phyloP scores from a whole-genome alignment of 495 filamentous ascomycete species.

The Aspergillus diversus region DNA sequence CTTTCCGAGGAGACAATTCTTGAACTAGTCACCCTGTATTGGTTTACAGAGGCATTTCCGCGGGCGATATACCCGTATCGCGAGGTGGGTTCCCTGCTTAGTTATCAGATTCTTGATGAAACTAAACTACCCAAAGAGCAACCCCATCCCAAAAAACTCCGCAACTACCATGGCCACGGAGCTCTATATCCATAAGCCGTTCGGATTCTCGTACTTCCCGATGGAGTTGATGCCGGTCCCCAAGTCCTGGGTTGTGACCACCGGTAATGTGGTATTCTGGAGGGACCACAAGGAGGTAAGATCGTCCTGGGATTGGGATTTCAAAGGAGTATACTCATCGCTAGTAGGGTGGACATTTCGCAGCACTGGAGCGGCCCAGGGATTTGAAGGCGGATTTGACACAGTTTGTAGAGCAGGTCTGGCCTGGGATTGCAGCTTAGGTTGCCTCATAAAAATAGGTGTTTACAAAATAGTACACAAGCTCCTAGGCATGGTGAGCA shows the following conservation, averaged over 20 bases:
- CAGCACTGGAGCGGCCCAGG: constrained; percentile 23
- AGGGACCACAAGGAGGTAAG: constrained; percentile 23
- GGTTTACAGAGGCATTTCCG: constrained; percentile 64
- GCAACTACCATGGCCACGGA: constrained; percentile 30
- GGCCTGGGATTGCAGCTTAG: constrained; percentile 18
- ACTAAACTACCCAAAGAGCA: constrained; percentile 25
- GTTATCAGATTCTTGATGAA: background rate
- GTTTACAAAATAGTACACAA: no score
- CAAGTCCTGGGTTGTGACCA: constrained; percentile 51
- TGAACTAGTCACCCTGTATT: constrained; percentile 62
- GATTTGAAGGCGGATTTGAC: constrained; percentile 58
- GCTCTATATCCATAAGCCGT: constrained; percentile 54
- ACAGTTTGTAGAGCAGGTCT: constrained; percentile 56
- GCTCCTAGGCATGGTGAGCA: no score
- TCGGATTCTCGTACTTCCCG: constrained; percentile 63
- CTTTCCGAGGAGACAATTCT: constrained; percentile 59
- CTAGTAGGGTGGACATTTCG: constrained; percentile 45
- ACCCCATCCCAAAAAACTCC: constrained; percentile 24
- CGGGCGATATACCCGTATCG: constrained; percentile 62
- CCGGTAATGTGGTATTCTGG: constrained; percentile 53
- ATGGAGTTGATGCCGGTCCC: constrained; percentile 56
- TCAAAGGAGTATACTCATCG: background rate
- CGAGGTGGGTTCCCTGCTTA: constrained; percentile 28
- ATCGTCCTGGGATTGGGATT: background rate
- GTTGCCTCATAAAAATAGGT: no score